Evolutionary conservation across 148 eudicot genomes (phyloP).

Genomic region (Vaccinium vitisidaea): DNA sequence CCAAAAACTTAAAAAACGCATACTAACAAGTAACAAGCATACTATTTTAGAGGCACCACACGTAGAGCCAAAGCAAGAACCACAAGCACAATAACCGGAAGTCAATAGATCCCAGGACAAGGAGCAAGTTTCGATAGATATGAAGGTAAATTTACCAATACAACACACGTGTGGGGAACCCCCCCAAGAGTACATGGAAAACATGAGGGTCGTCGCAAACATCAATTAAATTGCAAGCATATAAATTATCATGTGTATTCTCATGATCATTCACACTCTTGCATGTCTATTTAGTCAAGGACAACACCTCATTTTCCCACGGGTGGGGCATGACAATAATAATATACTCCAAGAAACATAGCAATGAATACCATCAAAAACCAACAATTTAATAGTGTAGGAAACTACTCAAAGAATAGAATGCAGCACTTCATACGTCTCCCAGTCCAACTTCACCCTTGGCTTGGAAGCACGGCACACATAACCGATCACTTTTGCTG

Average conservation of each 20-base stretch:
- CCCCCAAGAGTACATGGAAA: neutral
- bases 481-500: neutral
- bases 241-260: neutral
- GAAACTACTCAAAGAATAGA: neutral
- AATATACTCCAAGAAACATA: neutral
- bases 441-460: constrained; percentile 6
- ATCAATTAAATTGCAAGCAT: neutral
- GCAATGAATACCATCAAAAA: neutral
- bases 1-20: neutral
- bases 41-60: neutral
- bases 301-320: neutral
- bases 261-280: neutral
- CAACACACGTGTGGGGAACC: neutral
- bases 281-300: neutral
- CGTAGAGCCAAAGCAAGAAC: neutral
- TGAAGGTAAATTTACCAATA: neutral
- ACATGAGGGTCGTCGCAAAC: neutral
- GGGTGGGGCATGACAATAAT: neutral
- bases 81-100: neutral
- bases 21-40: neutral
- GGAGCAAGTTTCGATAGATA: neutral
- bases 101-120: neutral
- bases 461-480: neutral
- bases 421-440: neutral
- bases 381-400: neutral